phyloP scores from a whole-genome alignment of 345 rosid genomes.

The Moricandia moricandioides region DNA sequence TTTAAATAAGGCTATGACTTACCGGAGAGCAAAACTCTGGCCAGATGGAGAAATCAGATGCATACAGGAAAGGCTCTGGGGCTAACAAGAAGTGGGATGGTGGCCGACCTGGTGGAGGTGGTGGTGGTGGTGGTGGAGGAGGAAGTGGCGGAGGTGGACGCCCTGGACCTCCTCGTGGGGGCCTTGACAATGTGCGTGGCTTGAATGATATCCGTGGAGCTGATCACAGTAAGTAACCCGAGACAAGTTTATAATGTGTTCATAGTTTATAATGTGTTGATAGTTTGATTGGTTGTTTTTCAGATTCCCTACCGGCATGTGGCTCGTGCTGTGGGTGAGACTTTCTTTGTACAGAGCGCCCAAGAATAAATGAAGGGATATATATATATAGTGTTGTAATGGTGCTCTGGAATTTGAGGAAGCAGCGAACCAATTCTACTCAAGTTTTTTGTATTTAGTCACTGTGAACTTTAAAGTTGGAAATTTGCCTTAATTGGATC shows the following conservation, averaged over 20 bases:
- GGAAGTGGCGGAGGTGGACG: constrained; percentile 55
- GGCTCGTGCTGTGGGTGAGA: constrained; percentile 38
- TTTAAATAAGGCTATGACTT: background rate
- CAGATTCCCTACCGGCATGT: constrained; percentile 41
- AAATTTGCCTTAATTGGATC: background rate
- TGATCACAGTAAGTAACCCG: constrained; percentile 37
- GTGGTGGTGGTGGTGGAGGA: constrained; percentile 48
- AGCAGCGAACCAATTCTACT: background rate
- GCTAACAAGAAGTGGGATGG: constrained; percentile 89
- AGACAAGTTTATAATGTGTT: no score
- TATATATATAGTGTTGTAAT: background rate
- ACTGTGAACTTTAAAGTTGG: background rate
- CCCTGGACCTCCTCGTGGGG: constrained; percentile 67
- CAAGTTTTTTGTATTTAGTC: background rate
- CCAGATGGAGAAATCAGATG: constrained; percentile 85
- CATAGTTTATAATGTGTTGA: no score
- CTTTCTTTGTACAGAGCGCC: background rate
- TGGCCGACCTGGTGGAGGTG: constrained; percentile 62
- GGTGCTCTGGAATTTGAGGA: background rate
- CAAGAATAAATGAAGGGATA: background rate
- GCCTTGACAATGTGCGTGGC: constrained; percentile 61
- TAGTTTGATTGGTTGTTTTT: constrained; percentile 1
- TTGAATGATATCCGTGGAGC: constrained; percentile 38
- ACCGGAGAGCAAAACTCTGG: background rate
- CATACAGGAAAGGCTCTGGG: constrained; percentile 61